Base-by-base conservation (phyloP, 2,329 filamentous ascomycete species). In the Alternaria viburni region DNA sequence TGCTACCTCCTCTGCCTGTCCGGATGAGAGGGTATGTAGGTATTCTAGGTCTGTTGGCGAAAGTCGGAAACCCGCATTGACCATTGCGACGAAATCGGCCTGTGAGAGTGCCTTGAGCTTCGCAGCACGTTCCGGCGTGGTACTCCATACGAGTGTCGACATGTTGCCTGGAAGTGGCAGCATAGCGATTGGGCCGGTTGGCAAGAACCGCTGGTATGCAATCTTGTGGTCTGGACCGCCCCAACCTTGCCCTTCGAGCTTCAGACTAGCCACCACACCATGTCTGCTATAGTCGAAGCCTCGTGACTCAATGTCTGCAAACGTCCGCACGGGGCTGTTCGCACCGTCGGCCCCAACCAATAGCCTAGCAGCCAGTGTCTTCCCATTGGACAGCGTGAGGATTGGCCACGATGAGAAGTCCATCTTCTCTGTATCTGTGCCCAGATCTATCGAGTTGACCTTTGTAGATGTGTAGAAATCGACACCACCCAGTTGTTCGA, bases 241-340 rank as follows among this genome's bases (percentile, higher is more conserved):
- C 59, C 87, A 73, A 65, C 79, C 72, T 66, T 75, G 46, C 64
- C 81, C 87, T 58, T 91, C 88, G 21, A 97, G 85, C 69, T 90
- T 85, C 15, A 99, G 83, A 5, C 94, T 97, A 56, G 96, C 96
- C 17, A 99, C 96, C 3, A 99, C 88, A 15, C 96, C 96, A 74
- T 97, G 91, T 43, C 94, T 88, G 54, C 88, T 87, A 80, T 99
- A 99, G 81, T 98, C 96, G 93, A 96, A 99, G 21, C 96, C 96
- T 19, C 90, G 87, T 59, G 90, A 92, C 46, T 90, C 85, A 70
- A 99, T 98, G 54, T 90, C 91, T 5, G 95, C 93, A 78, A 97
- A 99, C 0, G 89, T 86, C 43, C 96, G 89, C 13, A 99, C 96
- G 3, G 95, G 96, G 73, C 93, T 97, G 80, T 97, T 98, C 45